Evolutionary conservation across 2,329 filamentous ascomycete species (phyloP), one percentile per base, ranked within the genome.

Genomic region (Hymenoscyphus fructigenus): DNA sequence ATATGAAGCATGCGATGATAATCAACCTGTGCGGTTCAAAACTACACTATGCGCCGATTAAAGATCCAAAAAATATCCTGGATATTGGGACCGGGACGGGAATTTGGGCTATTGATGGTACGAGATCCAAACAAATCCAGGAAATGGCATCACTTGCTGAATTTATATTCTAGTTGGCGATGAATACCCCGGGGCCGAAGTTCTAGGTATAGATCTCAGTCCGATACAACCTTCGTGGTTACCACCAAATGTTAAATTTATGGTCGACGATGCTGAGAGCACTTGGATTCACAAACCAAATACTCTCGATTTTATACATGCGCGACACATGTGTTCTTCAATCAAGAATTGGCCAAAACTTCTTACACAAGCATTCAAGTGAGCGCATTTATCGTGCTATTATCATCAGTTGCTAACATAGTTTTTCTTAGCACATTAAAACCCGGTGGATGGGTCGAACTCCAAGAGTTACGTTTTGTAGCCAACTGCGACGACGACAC

Each of bases 271-370:
- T 64, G 57, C 57, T 41, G 84, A 86, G 71, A 79, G 83, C 26
- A 68, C 73, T 23, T 79, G 78, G 77, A 74, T 85, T 17, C 80
- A 84, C 65, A 80, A 81, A 5, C 72, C 73, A 5, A 81, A 84
- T 63, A 79, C 83, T 60, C 87, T 87, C 63, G 84, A 88, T 72
- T 86, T 85, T 65, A 81, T 88, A 57, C 85, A 87, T 70, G 80
- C 83, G 17, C 80, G 85, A 1, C 80, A 84, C 61, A 82, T 83
- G 2, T 80, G 82, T 29, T 79, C 82, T 76, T 82, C 81, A 1
- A 81, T 87, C 64, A 82, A 80, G 59, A 79, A 86, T 68, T 86
- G 83, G 83, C 77, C 77, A 1, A 77, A 71, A 17, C 73, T 86
- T 15, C 34, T 64, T 1, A 17, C 26, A 26, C 32, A 67, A 34